A percentile compares a stretch with the other conserved stretches of the same genome.
Conservation (phyloP, 495 filamentous ascomycete genomes). For the Penicillium pancosmium region DNA sequence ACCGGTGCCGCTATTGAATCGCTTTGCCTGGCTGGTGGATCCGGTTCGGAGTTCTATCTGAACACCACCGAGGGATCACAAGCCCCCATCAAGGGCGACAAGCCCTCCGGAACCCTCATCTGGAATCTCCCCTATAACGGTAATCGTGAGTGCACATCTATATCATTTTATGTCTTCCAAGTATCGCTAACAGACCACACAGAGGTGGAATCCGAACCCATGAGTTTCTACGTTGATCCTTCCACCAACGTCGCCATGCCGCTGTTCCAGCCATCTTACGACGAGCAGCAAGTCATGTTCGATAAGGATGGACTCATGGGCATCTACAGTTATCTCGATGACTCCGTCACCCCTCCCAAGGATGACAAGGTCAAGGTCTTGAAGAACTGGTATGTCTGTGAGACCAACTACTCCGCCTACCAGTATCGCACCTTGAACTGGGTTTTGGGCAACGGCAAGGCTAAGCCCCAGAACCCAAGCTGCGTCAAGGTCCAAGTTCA, state of each 20-base stretch:
- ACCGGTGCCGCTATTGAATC: conserved; percentile 57
- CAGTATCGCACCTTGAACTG: conserved; percentile 55
- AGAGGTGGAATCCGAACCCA: conserved; percentile 33
- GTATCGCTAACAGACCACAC: conserved; percentile 7
- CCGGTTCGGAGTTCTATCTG: conserved; percentile 46
- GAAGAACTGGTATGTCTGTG: conserved; percentile 54
- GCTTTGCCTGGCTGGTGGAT: conserved; percentile 45
- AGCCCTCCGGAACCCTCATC: conserved; percentile 9
- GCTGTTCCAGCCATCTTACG: conserved; percentile 40
- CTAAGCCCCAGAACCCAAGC: conserved; percentile 56
- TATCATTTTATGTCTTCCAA: not conserved
- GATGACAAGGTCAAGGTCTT: conserved; percentile 26
- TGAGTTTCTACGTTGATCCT: conserved; percentile 42
- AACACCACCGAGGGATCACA: conserved; percentile 32
- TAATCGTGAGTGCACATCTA: not conserved
- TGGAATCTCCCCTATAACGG: conserved; percentile 14
- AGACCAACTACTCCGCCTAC: conserved; percentile 52
- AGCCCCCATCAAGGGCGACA: conserved; percentile 10
- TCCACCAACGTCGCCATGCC: conserved; percentile 56
- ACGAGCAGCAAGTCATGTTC: conserved; percentile 41
- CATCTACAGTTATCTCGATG: conserved; percentile 48
- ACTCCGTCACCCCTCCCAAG: conserved; percentile 30
- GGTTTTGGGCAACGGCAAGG: conserved; percentile 37
- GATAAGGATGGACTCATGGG: conserved; percentile 44
- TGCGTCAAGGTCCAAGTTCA: conserved; percentile 53